Base-by-base conservation (phyloP, 2,329 filamentous ascomycete genomes). In the Hypoxylon sp. region DNA sequence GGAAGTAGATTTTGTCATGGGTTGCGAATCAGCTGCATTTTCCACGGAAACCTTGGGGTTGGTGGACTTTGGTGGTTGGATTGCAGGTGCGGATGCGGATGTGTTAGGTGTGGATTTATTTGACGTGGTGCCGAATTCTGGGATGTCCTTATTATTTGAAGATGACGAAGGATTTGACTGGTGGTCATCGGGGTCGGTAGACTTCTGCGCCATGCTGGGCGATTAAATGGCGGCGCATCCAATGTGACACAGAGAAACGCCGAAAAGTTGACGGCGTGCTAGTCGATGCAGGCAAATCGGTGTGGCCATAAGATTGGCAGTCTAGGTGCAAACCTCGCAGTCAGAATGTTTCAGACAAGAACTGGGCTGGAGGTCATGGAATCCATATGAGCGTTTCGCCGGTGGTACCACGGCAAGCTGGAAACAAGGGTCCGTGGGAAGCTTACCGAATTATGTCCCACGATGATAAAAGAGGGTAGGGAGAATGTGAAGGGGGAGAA, bases 1-100 rank as follows among this genome's bases (percentile, higher is more conserved):
- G 27, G 80, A 78, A 62, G 81, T 80, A 63, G 84, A 81, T 71
- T 83, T 83, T 57, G 79, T 82, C 81, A 85, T 83, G 67, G 82
- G 77, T 63, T 82, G 80, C 16, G 81, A 79, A 73, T 78, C 75
- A 58, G 76, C 73, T 68, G 72, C 74, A 76, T 74, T 73, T 68
- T 76, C 75, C 55, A 69, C 71, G 52, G 73, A 57, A 45, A 71
- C 67, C 63, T 74, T 75, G 37, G 71, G 67, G 64, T 74, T 67
- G 50, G 57, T 57, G 25, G 67, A 30, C 55, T 71, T 74, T 57
- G 68, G 46, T 52, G 56, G 57, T 69, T 72, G 70, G 39, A 72
- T 57, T 65, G 73, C 56, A 57, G 70, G 55, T 67, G 73, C 69
- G 70, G 73, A 66, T 65, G 71, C 71, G 60, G 74, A 73, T 61